phyloP scores from a whole-genome alignment of 306 rosid genomes.

The Rubus idaeus region DNA sequence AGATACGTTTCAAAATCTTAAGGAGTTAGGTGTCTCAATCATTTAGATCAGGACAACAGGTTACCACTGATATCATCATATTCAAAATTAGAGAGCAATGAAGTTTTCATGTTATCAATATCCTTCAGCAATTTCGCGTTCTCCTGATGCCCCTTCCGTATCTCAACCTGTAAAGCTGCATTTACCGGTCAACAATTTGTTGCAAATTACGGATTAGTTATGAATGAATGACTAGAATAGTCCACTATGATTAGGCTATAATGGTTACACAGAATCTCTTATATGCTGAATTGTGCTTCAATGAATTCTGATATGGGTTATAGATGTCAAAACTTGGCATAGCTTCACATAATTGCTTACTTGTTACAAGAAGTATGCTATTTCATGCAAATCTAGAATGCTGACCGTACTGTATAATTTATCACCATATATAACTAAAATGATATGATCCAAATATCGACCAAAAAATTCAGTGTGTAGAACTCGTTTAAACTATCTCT shows the following conservation, averaged over 20 bases:
- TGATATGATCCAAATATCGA: background rate
- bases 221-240: background rate
- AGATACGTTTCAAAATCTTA: background rate
- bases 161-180: constrained; percentile 62
- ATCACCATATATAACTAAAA: background rate
- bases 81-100: constrained; percentile 51
- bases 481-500: background rate
- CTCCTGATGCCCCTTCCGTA: constrained; percentile 46
- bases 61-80: constrained; percentile 37
- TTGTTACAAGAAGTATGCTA: background rate
- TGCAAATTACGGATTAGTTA: background rate
- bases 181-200: background rate
- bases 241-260: background rate
- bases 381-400: background rate
- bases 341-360: background rate
- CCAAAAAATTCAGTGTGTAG: background rate
- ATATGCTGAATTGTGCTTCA: background rate
- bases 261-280: background rate
- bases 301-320: background rate
- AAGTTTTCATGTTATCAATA: constrained; percentile 47
- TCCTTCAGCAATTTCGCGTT: constrained; percentile 59
- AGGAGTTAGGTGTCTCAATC: background rate
- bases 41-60: constrained; percentile 8
- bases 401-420: background rate
- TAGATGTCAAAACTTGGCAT: background rate